Percentiles rank a stretch among this genome's conserved stretches.
Evolutionary conservation across 495 filamentous ascomycete species (phyloP).

Genomic region (Penicillium atrosanguineum): DNA sequence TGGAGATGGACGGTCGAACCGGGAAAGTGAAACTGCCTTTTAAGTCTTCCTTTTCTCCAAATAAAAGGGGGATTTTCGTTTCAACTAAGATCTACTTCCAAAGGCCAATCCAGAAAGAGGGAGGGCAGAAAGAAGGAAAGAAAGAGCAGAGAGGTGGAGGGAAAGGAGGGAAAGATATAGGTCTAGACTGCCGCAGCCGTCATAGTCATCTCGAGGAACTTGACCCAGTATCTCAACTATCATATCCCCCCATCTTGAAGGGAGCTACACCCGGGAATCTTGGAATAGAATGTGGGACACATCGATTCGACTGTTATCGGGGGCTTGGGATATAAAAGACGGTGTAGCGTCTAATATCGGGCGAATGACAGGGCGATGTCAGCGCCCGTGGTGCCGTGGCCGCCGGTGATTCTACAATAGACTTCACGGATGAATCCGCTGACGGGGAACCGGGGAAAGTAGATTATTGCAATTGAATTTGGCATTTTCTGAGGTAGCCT

Average conservation of each 20-base stretch:
- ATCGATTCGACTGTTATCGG: background rate
- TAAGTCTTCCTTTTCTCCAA: background rate
- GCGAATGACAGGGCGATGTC: slow-evolving; percentile 45
- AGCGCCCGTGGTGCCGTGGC: slow-evolving; percentile 50
- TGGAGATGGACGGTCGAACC: slow-evolving; percentile 9
- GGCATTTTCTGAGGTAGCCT: background rate
- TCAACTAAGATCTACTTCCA: slow-evolving; percentile 3
- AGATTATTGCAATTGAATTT: background rate
- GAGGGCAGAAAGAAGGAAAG: background rate
- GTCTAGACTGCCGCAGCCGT: too few relatives aligned
- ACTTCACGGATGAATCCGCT: slow-evolving; percentile 1
- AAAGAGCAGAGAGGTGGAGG: background rate
- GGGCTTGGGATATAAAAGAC: slow-evolving; percentile 11
- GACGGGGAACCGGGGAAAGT: background rate
- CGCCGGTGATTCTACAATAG: slow-evolving; percentile 5
- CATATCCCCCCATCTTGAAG: too few relatives aligned
- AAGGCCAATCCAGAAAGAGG: background rate
- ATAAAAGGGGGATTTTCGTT: slow-evolving; percentile 6
- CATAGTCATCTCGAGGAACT: too few relatives aligned
- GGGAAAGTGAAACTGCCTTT: background rate
- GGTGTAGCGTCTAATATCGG: slow-evolving; percentile 20
- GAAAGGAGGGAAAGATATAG: too few relatives aligned
- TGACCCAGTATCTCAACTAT: too few relatives aligned
- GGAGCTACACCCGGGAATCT: background rate
- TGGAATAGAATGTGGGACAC: background rate